Conservation (phyloP, 352 stramenopile genomes). For the Phytophthora constricta region DNA sequence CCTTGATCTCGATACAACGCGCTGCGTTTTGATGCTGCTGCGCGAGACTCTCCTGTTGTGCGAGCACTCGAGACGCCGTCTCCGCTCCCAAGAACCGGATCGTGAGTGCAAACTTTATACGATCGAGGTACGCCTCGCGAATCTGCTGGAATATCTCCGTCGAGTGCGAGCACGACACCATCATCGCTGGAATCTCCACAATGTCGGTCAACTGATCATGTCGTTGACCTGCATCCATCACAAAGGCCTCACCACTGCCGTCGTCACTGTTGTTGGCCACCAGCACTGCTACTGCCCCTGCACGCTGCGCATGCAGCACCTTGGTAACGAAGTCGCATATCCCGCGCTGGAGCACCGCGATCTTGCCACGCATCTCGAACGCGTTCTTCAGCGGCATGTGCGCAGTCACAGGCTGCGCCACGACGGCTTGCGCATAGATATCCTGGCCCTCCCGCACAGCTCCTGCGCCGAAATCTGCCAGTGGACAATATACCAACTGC, state of each 20-base stretch:
- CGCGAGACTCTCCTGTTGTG: slow-evolving; percentile 45
- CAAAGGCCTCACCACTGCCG: slow-evolving; percentile 49
- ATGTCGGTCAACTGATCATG: slow-evolving; percentile 29
- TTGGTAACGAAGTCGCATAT: slow-evolving; percentile 86
- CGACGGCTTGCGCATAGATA: slow-evolving; percentile 56
- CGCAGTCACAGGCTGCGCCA: slow-evolving; percentile 66
- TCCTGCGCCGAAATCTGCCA: slow-evolving; percentile 65
- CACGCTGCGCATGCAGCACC: slow-evolving; percentile 66
- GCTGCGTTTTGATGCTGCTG: slow-evolving; percentile 33
- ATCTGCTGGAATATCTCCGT: slow-evolving; percentile 60
- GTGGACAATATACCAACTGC: slow-evolving; percentile 65
- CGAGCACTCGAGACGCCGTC: slow-evolving; percentile 57
- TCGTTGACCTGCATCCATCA: slow-evolving; percentile 68
- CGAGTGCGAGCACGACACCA: slow-evolving; percentile 57
- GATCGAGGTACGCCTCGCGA: slow-evolving; percentile 55
- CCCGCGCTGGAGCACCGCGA: slow-evolving; percentile 71
- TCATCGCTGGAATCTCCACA: slow-evolving; percentile 66
- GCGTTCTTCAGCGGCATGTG: slow-evolving; percentile 62
- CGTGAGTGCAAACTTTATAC: slow-evolving; percentile 43
- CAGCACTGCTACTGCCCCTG: slow-evolving; percentile 70
- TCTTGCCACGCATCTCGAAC: slow-evolving; percentile 48
- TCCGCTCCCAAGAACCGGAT: slow-evolving; percentile 68
- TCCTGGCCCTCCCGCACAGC: slow-evolving; percentile 53
- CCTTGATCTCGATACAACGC: slow-evolving; percentile 28
- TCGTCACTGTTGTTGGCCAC: slow-evolving; percentile 59